phyloP scores from a whole-genome alignment of 192 early-diverging fungal genomes.

The Coemansia sp. region DNA sequence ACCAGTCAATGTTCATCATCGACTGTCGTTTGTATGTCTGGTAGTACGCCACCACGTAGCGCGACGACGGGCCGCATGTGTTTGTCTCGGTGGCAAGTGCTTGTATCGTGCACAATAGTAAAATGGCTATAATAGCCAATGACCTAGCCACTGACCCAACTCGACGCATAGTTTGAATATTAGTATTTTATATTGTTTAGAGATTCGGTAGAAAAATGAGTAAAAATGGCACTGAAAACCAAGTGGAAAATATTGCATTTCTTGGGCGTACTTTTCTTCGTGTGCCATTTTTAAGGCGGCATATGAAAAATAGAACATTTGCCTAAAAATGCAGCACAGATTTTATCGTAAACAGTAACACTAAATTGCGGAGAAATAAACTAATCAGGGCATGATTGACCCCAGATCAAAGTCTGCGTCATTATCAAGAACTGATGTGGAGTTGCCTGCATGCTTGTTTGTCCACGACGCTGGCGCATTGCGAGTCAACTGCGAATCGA shows the following conservation, averaged over 20 bases:
- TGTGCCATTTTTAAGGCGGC: background rate
- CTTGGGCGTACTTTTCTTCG: background rate
- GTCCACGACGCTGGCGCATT: conserved; percentile 18
- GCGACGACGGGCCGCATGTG: conserved; percentile 38
- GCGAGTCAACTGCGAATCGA: background rate
- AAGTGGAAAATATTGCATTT: too few relatives aligned
- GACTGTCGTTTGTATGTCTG: conserved; percentile 47
- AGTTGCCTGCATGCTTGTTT: conserved; percentile 12
- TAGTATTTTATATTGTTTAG: background rate
- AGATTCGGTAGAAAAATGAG: background rate
- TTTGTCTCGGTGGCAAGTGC: background rate
- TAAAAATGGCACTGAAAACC: background rate
- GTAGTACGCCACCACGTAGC: conserved; percentile 51
- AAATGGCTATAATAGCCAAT: background rate
- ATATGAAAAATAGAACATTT: background rate
- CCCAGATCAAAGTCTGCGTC: conserved; percentile 34
- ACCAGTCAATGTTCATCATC: conserved; percentile 50
- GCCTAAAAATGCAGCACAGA: background rate
- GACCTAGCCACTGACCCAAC: background rate
- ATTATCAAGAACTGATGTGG: conserved; percentile 18
- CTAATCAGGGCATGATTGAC: conserved; percentile 17
- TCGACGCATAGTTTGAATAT: background rate
- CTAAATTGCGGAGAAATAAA: background rate
- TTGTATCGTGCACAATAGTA: background rate
- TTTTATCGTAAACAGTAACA: too few relatives aligned